Percentiles rank a stretch among this genome's conserved stretches.
Evolutionary conservation across 2,329 filamentous ascomycete species (phyloP).

Genomic region (Coniochaeta sp.): DNA sequence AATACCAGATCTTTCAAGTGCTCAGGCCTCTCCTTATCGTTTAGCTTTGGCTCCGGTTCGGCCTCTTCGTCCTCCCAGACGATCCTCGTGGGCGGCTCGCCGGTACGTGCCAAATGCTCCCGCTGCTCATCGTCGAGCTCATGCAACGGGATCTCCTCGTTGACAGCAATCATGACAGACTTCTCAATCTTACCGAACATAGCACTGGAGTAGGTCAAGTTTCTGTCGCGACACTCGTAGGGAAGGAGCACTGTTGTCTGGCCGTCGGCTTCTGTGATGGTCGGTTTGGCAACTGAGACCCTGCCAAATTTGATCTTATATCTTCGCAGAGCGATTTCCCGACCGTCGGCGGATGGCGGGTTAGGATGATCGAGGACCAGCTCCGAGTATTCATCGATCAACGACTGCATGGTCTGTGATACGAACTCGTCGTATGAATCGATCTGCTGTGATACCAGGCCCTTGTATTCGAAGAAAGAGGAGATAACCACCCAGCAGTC

Average conservation of each 20-base stretch:
- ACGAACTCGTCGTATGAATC: constrained; percentile 99
- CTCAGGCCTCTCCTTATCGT: constrained; percentile 42
- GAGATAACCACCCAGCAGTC: constrained; percentile 98
- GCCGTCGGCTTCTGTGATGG: constrained; percentile 89
- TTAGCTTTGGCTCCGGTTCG: constrained; percentile 26
- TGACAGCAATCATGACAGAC: constrained; percentile 74
- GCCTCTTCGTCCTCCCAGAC: constrained; percentile 54
- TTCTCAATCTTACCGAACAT: constrained; percentile 86
- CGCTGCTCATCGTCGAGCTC: constrained; percentile 62
- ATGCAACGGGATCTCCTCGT: constrained; percentile 57
- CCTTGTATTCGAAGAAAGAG: constrained; percentile 93
- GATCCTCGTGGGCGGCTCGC: constrained; percentile 49
- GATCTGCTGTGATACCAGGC: constrained; percentile 92
- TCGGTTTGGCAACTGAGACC: constrained; percentile 80
- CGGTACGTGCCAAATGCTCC: constrained; percentile 44
- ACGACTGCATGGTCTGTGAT: constrained; percentile 84
- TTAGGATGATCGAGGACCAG: constrained; percentile 93
- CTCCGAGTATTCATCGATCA: constrained; percentile 85
- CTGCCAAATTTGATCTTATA: constrained; percentile 94
- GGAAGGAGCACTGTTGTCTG: constrained; percentile 79
- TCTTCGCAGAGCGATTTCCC: constrained; percentile 76
- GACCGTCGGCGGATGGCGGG: constrained; percentile 59
- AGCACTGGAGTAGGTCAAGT: constrained; percentile 89
- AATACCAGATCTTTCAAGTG: constrained; percentile 69
- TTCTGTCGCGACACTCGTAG: constrained; percentile 91